A percentile compares a stretch with the other conserved stretches of the same genome.
Conservation (phyloP, 805 yeast species). For the Kazachstania bromeliacearum region DNA sequence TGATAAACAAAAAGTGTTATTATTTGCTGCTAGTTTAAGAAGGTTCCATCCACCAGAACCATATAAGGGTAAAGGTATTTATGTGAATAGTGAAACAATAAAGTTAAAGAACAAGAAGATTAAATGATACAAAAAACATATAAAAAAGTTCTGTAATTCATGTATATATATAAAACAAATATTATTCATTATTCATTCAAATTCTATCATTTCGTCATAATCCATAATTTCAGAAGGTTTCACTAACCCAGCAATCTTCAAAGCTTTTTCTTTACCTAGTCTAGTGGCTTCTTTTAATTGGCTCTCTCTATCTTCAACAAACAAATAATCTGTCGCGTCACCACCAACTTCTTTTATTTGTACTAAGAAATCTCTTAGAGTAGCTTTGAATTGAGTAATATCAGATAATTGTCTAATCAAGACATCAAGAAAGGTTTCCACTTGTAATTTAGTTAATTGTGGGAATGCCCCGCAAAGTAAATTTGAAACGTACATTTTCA, state of each 20-base stretch:
- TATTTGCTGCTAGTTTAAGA: constrained; percentile 83
- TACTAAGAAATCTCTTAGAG: constrained; percentile 83
- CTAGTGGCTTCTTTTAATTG: constrained; percentile 43
- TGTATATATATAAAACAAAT: too few relatives aligned
- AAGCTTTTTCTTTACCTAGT: constrained; percentile 62
- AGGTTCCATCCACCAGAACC: constrained; percentile 93
- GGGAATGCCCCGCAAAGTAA: constrained; percentile 77
- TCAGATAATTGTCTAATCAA: constrained; percentile 61
- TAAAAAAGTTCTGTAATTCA: too few relatives aligned
- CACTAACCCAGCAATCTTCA: constrained; percentile 78
- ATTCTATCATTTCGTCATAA: neutral
- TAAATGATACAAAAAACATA: too few relatives aligned
- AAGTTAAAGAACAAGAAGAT: constrained; percentile 86
- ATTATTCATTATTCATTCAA: too few relatives aligned
- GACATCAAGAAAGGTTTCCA: constrained; percentile 65
- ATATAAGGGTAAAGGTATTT: constrained; percentile 96
- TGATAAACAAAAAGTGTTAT: constrained; percentile 76
- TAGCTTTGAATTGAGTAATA: constrained; percentile 60
- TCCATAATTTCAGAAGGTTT: constrained; percentile 59
- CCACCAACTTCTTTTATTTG: constrained; percentile 93
- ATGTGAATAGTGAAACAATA: constrained; percentile 83
- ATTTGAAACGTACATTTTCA: constrained; percentile 65
- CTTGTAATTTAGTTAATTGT: constrained; percentile 64
- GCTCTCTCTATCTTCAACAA: constrained; percentile 77
- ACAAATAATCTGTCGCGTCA: constrained; percentile 82